A percentile compares a stretch with the other conserved stretches of the same genome.
phyloP scores from a whole-genome alignment of 805 yeast genomes.

The Wickerhamiella dianesei region DNA sequence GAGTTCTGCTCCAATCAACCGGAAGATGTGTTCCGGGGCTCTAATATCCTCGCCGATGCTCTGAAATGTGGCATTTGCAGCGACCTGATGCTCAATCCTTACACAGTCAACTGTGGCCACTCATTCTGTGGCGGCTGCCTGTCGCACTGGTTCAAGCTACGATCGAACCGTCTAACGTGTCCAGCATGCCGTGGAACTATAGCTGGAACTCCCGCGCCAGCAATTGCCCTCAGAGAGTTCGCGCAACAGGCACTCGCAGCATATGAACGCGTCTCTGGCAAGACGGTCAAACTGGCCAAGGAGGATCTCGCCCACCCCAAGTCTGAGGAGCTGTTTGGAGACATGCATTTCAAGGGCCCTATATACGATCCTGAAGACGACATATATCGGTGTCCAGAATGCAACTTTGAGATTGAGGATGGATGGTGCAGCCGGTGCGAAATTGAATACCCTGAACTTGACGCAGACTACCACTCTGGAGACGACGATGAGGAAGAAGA shows the following conservation, averaged over 20 bases:
- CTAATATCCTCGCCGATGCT: constrained; percentile 1
- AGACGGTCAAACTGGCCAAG: constrained; percentile 1
- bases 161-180: constrained; percentile 10
- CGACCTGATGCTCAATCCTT: constrained; percentile 48
- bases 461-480: background rate
- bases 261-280: constrained; percentile 5
- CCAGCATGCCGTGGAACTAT: constrained; percentile 17
- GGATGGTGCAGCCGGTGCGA: constrained; percentile 45
- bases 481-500: constrained; percentile 9
- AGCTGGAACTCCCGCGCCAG: constrained; percentile 11
- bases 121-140: constrained; percentile 43
- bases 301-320: background rate
- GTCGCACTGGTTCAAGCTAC: constrained; percentile 21
- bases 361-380: constrained; percentile 46
- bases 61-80: constrained; percentile 43
- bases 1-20: background rate
- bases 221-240: constrained; percentile 11
- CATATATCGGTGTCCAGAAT: constrained; percentile 49
- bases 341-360: constrained; percentile 18
- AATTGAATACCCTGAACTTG: constrained; percentile 7
- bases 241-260: constrained; percentile 11
- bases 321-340: constrained; percentile 2
- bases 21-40: background rate
- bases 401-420: constrained; percentile 62
- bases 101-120: constrained; percentile 47